Evolutionary conservation across 805 yeast species (phyloP).

Genomic region (Saturnispora sekii): DNA sequence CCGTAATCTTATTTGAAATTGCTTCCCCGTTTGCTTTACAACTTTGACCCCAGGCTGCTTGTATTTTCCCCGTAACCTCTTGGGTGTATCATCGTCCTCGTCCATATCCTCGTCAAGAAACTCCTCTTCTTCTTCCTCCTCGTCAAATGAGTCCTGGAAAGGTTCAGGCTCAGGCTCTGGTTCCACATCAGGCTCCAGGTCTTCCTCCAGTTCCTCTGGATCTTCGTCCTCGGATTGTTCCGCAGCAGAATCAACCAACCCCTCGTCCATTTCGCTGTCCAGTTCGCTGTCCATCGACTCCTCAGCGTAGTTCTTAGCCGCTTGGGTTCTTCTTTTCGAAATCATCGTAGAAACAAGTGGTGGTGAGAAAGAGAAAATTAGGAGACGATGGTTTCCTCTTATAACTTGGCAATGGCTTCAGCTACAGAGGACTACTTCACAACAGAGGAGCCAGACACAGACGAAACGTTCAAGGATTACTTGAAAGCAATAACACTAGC

Average conservation of each 20-base stretch:
- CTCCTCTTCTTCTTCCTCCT: slow-evolving; percentile 12
- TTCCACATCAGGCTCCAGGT: slow-evolving; percentile 8
- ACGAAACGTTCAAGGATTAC: slow-evolving; percentile 13
- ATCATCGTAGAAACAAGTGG: background rate
- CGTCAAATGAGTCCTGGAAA: slow-evolving; percentile 7
- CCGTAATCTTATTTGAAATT: slow-evolving; percentile 1
- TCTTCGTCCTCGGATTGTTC: slow-evolving; percentile 8
- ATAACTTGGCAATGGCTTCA: slow-evolving; percentile 1
- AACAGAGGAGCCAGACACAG: slow-evolving; percentile 1
- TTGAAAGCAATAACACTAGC: slow-evolving; percentile 11
- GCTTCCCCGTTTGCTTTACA: background rate
- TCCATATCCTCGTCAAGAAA: slow-evolving; percentile 2
- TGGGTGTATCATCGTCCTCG: slow-evolving; percentile 5
- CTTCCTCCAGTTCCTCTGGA: slow-evolving; percentile 6
- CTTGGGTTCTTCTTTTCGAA: background rate
- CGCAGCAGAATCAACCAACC: slow-evolving; percentile 8
- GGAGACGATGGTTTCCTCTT: background rate
- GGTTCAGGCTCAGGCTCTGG: slow-evolving; percentile 5
- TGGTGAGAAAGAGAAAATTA: no score
- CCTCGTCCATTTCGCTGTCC: slow-evolving; percentile 6
- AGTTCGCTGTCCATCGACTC: background rate
- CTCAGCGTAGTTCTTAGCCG: background rate
- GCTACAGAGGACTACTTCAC: slow-evolving; percentile 6
- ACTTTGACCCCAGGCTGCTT: slow-evolving; percentile 13
- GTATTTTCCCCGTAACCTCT: slow-evolving; percentile 16